Evolutionary conservation across 1,284 basidiomycete species (phyloP).

Genomic region (Inonotus hispidus): DNA sequence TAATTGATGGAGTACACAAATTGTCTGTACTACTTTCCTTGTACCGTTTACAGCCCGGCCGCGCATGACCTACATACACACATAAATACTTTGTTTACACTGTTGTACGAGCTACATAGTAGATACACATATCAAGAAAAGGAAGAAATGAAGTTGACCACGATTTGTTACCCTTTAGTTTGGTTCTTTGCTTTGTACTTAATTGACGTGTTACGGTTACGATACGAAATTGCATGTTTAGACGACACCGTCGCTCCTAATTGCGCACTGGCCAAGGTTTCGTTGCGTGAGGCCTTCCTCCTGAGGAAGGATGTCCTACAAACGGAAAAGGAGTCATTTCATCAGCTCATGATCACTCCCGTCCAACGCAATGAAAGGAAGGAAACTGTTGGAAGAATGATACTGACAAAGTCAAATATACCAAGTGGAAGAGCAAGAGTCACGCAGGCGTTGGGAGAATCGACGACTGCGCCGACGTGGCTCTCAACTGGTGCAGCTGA

Average conservation of each 20-base stretch:
- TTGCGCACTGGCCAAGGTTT: slow-evolving; percentile 60
- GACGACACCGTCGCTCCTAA: slow-evolving; percentile 56
- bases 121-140: not conserved
- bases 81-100: not conserved
- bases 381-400: too few relatives aligned
- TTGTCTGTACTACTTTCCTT: slow-evolving; percentile 15
- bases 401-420: slow-evolving; percentile 64
- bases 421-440: slow-evolving; percentile 65
- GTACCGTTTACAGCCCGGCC: not conserved
- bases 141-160: too few relatives aligned
- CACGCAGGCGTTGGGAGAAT: slow-evolving; percentile 74
- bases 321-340: not conserved
- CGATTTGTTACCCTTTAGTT: too few relatives aligned
- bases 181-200: not conserved
- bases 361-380: too few relatives aligned
- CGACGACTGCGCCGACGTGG: slow-evolving; percentile 70
- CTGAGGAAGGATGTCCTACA: slow-evolving; percentile 58
- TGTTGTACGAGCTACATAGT: not conserved
- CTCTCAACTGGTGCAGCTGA: slow-evolving; percentile 74
- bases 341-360: too few relatives aligned
- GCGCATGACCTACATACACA: not conserved
- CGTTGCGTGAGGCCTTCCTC: slow-evolving; percentile 52
- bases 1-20: slow-evolving; percentile 23
- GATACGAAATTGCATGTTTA: slow-evolving; percentile 3
- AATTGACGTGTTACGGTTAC: not conserved